These are phyloP conservation scores for Novymonas esmeraldas DNA, from an alignment of 208 protist genomes.

Conservation along the genomic window DNA sequence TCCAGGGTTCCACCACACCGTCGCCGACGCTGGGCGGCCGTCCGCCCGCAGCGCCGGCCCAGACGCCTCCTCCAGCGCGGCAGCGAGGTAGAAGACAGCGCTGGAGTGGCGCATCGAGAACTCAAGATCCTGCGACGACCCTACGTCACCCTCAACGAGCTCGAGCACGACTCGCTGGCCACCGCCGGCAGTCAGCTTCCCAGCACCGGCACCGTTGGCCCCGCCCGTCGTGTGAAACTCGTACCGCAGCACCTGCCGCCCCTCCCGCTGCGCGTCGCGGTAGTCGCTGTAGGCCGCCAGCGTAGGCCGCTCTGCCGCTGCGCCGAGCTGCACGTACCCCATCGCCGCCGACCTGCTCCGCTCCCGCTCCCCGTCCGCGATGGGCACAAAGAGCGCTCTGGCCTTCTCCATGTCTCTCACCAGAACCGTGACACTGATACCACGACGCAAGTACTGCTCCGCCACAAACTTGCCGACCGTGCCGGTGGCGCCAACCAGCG, in stretches of 20 bases:
- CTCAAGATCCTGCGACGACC: slow-evolving; percentile 40
- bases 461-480: slow-evolving; percentile 67
- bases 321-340: slow-evolving; percentile 33
- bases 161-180: slow-evolving; percentile 39
- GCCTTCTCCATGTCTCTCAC: slow-evolving; percentile 49
- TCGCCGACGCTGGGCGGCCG: slow-evolving; percentile 4
- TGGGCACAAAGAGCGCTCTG: slow-evolving; percentile 46
- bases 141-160: slow-evolving; percentile 56
- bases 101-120: slow-evolving; percentile 56
- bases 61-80: slow-evolving; percentile 36
- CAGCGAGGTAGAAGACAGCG: slow-evolving; percentile 56
- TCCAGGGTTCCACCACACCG: slow-evolving; percentile 11
- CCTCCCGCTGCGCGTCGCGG: slow-evolving; percentile 14
- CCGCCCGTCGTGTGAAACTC: slow-evolving; percentile 20
- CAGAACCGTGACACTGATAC: slow-evolving; percentile 68
- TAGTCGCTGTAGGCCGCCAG: slow-evolving; percentile 27
- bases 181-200: neutral
- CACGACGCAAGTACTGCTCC: slow-evolving; percentile 66
- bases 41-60: slow-evolving; percentile 11
- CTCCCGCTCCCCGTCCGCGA: slow-evolving; percentile 43
- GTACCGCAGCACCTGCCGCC: slow-evolving; percentile 41
- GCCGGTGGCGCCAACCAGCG: slow-evolving; percentile 53
- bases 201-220: neutral
- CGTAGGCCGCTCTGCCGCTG: slow-evolving; percentile 13
- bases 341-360: slow-evolving; percentile 14